Evolutionary conservation across 2,329 filamentous ascomycete species (phyloP), one percentile per base, ranked within the genome.

Genomic region (Fusarium lyarnte): DNA sequence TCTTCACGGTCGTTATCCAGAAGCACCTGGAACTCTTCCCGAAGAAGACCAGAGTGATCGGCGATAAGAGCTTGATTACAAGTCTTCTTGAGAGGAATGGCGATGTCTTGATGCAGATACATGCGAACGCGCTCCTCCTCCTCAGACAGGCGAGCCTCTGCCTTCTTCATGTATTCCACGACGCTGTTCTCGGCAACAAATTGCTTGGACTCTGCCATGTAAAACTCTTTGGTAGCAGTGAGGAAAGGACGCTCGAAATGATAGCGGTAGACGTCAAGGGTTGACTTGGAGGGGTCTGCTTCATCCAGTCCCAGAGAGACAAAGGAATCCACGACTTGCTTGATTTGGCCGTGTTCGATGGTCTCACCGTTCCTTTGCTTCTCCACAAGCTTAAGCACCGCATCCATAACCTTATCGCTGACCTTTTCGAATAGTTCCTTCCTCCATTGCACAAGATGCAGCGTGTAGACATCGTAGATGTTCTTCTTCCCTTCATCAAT

Each of bases 111-210:
- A 78, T 98, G 94, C 49, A 99, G 87, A 79, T 97, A 99, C 79
- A 98, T 90, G 73, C 91, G 91, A 14, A 99, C 96, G 31, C 96
- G 93, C 79, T 95, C 94, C 84, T 97, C 96, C 82, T 99, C 96
- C 82, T 99, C 96, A 12, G 94, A 90, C 68, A 99, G 84, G 36
- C 96, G 91, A 45, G 90, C 84, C 83, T 98, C 95, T 2, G 96
- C 97, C 88, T 99, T 99, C 87, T 98, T 98, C 96, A 99, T 98
- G 84, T 98, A 99, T 80, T 99, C 96, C 38, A 99, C 95, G 8
- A 99, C 94, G 72, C 93, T 97, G 81, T 99, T 99, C 82, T 98
- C 95, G 16, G 94, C 93, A 38, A 99, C 90, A 79, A 99, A 99
- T 72, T 94, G 92, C 77, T 94, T 94, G 25, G 96, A 98, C 81